These are phyloP conservation scores for Backusella psychrophila DNA, from an alignment of 192 early-diverging fungal genomes.

Conservation along the genomic window DNA sequence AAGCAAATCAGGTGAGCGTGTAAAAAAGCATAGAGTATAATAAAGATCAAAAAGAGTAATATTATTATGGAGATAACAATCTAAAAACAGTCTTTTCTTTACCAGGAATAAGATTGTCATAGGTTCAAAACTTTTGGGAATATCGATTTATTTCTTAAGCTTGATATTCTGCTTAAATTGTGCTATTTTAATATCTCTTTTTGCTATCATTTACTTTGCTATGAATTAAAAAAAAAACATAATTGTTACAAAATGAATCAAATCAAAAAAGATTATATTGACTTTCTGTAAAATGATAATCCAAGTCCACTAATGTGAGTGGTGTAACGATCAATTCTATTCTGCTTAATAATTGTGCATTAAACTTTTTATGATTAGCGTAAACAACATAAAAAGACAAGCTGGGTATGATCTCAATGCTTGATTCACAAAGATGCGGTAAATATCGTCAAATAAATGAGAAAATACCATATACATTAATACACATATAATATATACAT, in stretches of 20 bases:
- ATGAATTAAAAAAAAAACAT: not conserved
- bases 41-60: not conserved
- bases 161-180: not conserved
- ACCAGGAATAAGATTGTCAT: not conserved
- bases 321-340: not conserved
- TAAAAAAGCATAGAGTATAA: not conserved
- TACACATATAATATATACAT: too few species aligned
- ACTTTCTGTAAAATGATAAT: too few species aligned
- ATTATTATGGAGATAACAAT: not conserved
- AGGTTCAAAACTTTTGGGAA: not conserved
- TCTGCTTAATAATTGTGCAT: not conserved
- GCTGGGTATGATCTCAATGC: not conserved
- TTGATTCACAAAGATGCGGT: not conserved
- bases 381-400: not conserved
- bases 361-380: not conserved
- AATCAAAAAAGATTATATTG: not conserved
- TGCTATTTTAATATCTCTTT: not conserved
- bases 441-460: too few species aligned
- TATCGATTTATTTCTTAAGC: not conserved
- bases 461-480: too few species aligned
- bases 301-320: not conserved
- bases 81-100: not conserved
- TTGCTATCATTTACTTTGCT: not conserved
- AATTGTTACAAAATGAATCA: not conserved
- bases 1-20: not conserved